Percentiles rank a stretch among this genome's conserved stretches.
Evolutionary conservation across 2,329 filamentous ascomycete species (phyloP).

Genomic region (Coniochaeta prunicola): DNA sequence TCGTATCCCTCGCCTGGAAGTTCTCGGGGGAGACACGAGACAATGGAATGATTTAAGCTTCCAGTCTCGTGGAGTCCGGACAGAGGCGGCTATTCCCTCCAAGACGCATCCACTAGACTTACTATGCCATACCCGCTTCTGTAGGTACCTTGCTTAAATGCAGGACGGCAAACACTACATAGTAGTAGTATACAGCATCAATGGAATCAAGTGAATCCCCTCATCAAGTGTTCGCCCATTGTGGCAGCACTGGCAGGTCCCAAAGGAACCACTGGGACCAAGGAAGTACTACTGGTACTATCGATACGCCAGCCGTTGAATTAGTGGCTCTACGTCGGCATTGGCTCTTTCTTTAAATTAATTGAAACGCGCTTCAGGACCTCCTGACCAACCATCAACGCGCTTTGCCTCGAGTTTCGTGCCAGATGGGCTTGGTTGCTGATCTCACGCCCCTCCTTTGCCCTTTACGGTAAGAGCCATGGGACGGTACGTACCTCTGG

Average conservation of each 20-base stretch:
- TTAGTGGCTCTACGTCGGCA: conserved; percentile 6
- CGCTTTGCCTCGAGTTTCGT: conserved; percentile 15
- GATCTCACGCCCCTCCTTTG: not conserved
- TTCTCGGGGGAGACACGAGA: not conserved
- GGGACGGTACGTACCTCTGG: conserved; percentile 1
- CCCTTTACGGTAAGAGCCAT: not conserved
- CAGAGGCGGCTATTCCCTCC: not conserved
- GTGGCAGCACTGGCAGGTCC: no score
- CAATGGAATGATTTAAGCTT: not conserved
- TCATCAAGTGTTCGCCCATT: no score
- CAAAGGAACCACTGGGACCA: no score
- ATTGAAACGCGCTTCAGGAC: conserved; percentile 16
- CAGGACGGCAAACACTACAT: no score
- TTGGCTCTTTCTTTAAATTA: conserved; percentile 16
- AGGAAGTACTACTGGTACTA: no score
- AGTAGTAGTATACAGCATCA: no score
- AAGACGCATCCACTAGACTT: no score
- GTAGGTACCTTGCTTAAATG: no score
- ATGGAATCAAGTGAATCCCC: no score
- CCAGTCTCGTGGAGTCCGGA: not conserved
- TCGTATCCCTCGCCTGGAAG: not conserved
- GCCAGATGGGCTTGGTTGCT: conserved; percentile 6
- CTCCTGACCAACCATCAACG: conserved; percentile 17
- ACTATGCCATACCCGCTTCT: no score
- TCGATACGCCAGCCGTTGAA: not conserved